A percentile compares a stretch with the other conserved stretches of the same genome.
These are phyloP conservation scores for Xylariaceae sp. DNA, from an alignment of 2,329 filamentous ascomycete genomes.

Conservation along the genomic window DNA sequence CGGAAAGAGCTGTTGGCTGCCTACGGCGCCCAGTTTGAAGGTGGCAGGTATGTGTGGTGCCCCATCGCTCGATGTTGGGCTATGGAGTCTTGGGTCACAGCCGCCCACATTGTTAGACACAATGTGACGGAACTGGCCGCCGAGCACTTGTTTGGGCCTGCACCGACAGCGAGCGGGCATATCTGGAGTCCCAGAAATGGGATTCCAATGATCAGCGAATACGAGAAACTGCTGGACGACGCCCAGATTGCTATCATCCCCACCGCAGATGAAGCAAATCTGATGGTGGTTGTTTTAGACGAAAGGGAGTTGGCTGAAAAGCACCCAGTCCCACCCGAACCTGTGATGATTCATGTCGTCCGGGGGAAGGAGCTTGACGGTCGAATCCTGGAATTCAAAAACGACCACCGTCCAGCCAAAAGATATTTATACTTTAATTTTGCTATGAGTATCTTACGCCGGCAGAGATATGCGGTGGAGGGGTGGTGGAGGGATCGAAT, in stretches of 20 bases:
- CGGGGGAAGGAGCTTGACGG: conserved; percentile 11
- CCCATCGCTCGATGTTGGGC: background rate
- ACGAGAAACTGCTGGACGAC: conserved; percentile 9
- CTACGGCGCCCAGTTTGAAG: conserved; percentile 7
- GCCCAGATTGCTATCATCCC: conserved; percentile 13
- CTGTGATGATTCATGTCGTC: background rate
- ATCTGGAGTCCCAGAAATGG: conserved; percentile 12
- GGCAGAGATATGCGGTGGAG: conserved; percentile 9
- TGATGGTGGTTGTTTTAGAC: conserved; percentile 11
- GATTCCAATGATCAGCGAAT: conserved; percentile 1
- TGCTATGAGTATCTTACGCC: conserved; percentile 11
- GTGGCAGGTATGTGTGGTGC: background rate
- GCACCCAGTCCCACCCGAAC: background rate
- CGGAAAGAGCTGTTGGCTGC: conserved; percentile 6
- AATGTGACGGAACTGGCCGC: conserved; percentile 11
- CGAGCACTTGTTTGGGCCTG: conserved; percentile 9
- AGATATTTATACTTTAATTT: conserved; percentile 13
- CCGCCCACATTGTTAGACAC: conserved; percentile 13
- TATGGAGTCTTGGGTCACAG: conserved; percentile 2
- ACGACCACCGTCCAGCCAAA: conserved; percentile 11
- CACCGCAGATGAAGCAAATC: conserved; percentile 8
- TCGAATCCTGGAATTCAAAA: conserved; percentile 11
- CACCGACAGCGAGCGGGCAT: conserved; percentile 8
- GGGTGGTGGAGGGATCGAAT: conserved; percentile 12
- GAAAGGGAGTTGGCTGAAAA: conserved; percentile 1